Evolutionary conservation across 23 red algal species (phyloP), one percentile per base, ranked within the genome.

Genomic region (Gracilaria caudata): DNA sequence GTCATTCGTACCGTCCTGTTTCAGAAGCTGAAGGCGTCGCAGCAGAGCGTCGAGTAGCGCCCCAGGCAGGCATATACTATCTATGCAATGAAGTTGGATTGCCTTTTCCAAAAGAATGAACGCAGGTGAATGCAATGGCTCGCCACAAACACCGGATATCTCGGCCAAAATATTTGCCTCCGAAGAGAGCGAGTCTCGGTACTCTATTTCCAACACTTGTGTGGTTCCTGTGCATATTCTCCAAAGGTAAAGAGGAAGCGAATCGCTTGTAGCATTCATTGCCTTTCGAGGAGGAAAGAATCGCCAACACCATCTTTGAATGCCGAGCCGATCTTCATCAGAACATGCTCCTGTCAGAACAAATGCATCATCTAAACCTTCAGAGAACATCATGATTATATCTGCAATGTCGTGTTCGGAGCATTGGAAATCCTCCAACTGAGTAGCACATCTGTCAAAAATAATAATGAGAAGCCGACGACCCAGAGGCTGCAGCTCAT

Each of bases 61-160:
- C 35, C 49, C 70, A 26, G 70, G 70, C 24, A 47, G 70, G 24
- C 70, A 75, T 29, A 75, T 43, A n/a, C 29, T 40, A 36, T 75
- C 38, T 3, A 75, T n/a, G 43, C 39, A 29, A 45, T 75, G 70
- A 5, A 75, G 37, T 75, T 75, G 70, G 4, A 75, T 33, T 24
- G 70, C 70, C n/a, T 75, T 75, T 13, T 75, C 70, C n/a, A 75
- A n/a, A 49, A 75, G 37, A 75, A 47, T 49, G 70, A 46, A 75
- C 39, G n/a, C 70, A 0, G 70, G 70, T 14, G 70, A 45, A 49
- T 9, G 47, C 6, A 13, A 12, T 46, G 70, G 29, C 24, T 38
- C 10, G 8, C 3, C 4, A 28, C 10, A 1, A 24, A 24, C 70
- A 13, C 70, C 39, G 37, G 39, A 32, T 9, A 75, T 33, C 13